Conservation (phyloP, 1,284 basidiomycete species). For the Athelia psychrophila region DNA sequence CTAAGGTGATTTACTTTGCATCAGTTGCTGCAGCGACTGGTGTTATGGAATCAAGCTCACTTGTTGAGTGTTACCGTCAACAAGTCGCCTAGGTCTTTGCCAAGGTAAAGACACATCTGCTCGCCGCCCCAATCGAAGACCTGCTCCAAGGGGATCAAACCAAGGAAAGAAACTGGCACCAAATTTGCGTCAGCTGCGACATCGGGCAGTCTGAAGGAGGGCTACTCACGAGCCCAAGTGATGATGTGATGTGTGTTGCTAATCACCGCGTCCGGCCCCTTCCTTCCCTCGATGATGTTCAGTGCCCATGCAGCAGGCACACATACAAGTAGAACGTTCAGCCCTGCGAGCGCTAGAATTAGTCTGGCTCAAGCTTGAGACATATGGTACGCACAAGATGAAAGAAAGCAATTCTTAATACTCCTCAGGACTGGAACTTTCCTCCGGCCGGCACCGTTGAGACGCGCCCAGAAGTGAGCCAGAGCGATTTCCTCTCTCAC, state of each 20-base stretch:
- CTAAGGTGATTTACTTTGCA: conserved; percentile 20
- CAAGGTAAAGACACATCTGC: conserved; percentile 57
- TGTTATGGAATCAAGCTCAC: conserved; percentile 28
- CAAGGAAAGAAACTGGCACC: conserved; percentile 47
- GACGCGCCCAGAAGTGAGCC: conserved; percentile 40
- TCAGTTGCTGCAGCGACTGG: not conserved
- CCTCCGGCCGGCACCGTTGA: conserved; percentile 47
- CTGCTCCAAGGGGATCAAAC: conserved; percentile 55
- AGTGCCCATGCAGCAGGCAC: conserved; percentile 64
- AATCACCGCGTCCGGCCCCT: conserved; percentile 4
- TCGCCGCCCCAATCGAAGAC: conserved; percentile 62
- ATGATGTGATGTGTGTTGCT: not conserved
- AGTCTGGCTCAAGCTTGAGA: not conserved
- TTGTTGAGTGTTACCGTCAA: conserved; percentile 60
- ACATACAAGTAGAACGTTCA: conserved; percentile 60
- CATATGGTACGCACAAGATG: conserved; percentile 47
- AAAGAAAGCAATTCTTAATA: conserved; percentile 40
- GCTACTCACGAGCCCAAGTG: not conserved
- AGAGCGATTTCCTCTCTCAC: not conserved
- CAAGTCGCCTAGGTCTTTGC: conserved; percentile 55
- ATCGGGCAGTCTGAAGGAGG: not conserved
- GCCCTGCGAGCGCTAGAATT: conserved; percentile 31
- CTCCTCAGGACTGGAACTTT: conserved; percentile 45
- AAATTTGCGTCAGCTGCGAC: no score
- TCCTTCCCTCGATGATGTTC: conserved; percentile 37